Evolutionary conservation across 257 asterid species (phyloP).

Genomic region (Solanum rostratum): DNA sequence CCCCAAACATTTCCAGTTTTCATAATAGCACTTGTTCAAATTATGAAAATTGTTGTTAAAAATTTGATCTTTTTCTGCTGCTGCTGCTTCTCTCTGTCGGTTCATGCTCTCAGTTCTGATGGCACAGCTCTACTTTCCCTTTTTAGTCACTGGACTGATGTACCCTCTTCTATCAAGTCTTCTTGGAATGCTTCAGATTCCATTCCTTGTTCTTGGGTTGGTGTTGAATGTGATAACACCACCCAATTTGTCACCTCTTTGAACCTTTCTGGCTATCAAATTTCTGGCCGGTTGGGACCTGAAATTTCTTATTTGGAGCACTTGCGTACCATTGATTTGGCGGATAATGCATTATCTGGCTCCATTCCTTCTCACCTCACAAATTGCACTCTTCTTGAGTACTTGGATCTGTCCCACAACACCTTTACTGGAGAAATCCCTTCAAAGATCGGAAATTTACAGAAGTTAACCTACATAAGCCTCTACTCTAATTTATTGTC

Average conservation of each 20-base stretch:
- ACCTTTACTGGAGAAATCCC: slow-evolving; percentile 53
- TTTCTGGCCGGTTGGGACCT: slow-evolving; percentile 63
- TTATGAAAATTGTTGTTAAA: slow-evolving; percentile 15
- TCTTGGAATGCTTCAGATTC: slow-evolving; percentile 79
- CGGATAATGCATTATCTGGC: slow-evolving; percentile 38
- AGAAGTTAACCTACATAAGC: slow-evolving; percentile 19
- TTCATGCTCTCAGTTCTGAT: slow-evolving; percentile 30
- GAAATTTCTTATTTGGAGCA: slow-evolving; percentile 41
- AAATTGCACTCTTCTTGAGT: slow-evolving; percentile 33
- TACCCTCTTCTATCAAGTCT: slow-evolving; percentile 33
- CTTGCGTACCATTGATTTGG: slow-evolving; percentile 30
- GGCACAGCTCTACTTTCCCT: slow-evolving; percentile 57
- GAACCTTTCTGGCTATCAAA: slow-evolving; percentile 35
- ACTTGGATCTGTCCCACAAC: slow-evolving; percentile 45
- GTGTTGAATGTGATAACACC: slow-evolving; percentile 43
- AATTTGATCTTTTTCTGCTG: slow-evolving; percentile 15
- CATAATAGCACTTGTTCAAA: not conserved
- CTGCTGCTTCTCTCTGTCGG: slow-evolving; percentile 20
- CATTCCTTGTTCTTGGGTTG: slow-evolving; percentile 77
- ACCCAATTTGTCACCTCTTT: slow-evolving; percentile 20
- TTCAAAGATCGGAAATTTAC: slow-evolving; percentile 36
- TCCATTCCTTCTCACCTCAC: slow-evolving; percentile 37
- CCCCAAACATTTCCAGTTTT: not conserved
- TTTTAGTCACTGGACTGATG: slow-evolving; percentile 39
- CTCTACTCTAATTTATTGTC: slow-evolving; percentile 38